Conservation (phyloP, 2,329 filamentous ascomycete genomes). For the Cytospora leucostoma region DNA sequence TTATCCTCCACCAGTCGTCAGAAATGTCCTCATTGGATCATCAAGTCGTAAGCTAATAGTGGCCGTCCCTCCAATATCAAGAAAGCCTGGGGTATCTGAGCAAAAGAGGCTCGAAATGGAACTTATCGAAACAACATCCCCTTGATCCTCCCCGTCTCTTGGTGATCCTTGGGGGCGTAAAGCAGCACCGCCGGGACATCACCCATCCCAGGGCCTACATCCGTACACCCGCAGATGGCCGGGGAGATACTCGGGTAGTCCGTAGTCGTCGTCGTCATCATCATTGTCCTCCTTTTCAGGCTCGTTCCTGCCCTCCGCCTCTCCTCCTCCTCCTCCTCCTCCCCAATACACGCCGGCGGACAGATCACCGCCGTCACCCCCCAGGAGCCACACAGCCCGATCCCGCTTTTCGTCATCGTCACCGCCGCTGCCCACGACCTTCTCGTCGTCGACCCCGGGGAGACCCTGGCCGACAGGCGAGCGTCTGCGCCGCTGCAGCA, state of each 20-base stretch:
- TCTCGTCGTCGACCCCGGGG: neutral
- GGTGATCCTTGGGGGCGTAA: neutral
- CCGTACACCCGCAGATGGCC: neutral
- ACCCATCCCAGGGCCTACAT: neutral
- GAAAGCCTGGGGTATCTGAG: too few relatives aligned
- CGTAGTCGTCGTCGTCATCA: neutral
- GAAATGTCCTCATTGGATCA: too few relatives aligned
- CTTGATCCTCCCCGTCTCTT: neutral
- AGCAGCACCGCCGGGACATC: neutral
- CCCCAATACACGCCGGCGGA: too few relatives aligned
- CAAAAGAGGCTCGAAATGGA: too few relatives aligned
- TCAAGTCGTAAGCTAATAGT: too few relatives aligned
- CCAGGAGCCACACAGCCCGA: neutral
- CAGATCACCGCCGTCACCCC: neutral
- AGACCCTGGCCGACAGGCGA: neutral
- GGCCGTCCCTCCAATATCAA: too few relatives aligned
- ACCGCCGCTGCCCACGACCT: neutral
- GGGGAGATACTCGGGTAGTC: neutral
- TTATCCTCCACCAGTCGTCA: too few relatives aligned
- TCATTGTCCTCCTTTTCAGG: neutral
- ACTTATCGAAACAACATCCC: too few relatives aligned
- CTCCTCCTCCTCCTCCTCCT: too few relatives aligned
- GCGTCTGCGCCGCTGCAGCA: neutral
- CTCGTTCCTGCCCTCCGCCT: neutral
- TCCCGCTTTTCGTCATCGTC: neutral